phyloP scores from a whole-genome alignment of 495 filamentous ascomycete species.

The Penicillium dipodomyicola region DNA sequence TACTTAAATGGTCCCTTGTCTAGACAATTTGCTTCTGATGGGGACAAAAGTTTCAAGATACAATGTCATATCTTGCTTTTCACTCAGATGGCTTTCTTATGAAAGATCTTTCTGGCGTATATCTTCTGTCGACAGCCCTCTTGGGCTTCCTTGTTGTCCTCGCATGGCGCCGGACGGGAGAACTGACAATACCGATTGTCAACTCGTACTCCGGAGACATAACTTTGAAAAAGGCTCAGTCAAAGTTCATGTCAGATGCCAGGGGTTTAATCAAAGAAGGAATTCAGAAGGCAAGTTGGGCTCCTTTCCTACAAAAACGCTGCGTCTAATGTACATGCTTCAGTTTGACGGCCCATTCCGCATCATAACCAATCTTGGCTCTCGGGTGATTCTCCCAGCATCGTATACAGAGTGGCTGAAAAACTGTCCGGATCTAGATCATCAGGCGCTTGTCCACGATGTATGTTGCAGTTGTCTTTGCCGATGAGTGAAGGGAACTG shows the following conservation, averaged over 20 bases:
- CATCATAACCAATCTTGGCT: conserved; percentile 12
- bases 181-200: not conserved
- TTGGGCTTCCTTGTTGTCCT: not conserved
- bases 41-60: not conserved
- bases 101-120: not conserved
- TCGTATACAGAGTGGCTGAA: conserved; percentile 16
- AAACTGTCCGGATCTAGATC: conserved; percentile 14
- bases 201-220: not conserved
- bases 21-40: not conserved
- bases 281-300: not conserved
- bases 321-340: not conserved
- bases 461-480: conserved; percentile 3
- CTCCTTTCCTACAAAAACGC: not conserved
- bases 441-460: conserved; percentile 12
- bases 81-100: not conserved
- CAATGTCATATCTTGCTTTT: not conserved
- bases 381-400: conserved; percentile 14
- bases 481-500: not conserved
- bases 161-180: not conserved
- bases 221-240: not conserved
- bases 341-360: conserved; percentile 17
- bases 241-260: not conserved
- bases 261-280: conserved; percentile 3
- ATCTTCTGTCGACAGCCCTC: not conserved
- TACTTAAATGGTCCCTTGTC: not conserved